Evolutionary conservation across 306 rosid genomes (phyloP).

Genomic region (Casuarina glauca): DNA sequence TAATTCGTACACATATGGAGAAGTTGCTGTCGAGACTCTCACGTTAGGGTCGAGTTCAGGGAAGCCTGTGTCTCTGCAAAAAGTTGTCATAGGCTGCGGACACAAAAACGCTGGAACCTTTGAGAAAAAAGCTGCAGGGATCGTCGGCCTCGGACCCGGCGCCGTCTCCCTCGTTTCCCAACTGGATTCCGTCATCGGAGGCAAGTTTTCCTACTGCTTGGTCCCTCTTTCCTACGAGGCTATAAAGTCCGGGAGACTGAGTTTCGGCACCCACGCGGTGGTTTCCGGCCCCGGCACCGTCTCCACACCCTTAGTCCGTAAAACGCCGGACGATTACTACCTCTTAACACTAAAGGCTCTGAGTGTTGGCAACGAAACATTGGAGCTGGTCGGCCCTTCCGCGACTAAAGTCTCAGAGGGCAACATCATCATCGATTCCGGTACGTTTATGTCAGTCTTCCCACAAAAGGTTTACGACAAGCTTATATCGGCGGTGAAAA

Average conservation of each 20-base stretch:
- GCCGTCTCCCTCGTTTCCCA: slow-evolving; percentile 37
- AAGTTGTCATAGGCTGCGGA: slow-evolving; percentile 49
- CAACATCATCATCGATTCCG: slow-evolving; percentile 47
- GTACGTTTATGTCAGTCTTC: slow-evolving; percentile 33
- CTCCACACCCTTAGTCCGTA: slow-evolving; percentile 28
- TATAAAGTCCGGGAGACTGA: neutral
- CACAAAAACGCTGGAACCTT: slow-evolving; percentile 20
- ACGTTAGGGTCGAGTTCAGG: slow-evolving; percentile 37
- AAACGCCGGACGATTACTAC: slow-evolving; percentile 13
- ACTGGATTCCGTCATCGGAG: slow-evolving; percentile 22
- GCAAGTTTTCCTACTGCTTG: slow-evolving; percentile 63
- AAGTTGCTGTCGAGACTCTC: slow-evolving; percentile 43
- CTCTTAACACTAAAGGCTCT: slow-evolving; percentile 26
- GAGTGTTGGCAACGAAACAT: slow-evolving; percentile 19
- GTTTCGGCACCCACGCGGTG: slow-evolving; percentile 31
- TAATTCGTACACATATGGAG: slow-evolving; percentile 26
- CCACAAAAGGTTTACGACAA: slow-evolving; percentile 18
- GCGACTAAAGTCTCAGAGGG: neutral
- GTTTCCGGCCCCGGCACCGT: slow-evolving; percentile 29
- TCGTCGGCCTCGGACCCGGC: slow-evolving; percentile 60
- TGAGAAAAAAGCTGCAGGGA: slow-evolving; percentile 21
- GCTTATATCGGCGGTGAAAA: slow-evolving; percentile 23
- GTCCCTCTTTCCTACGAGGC: neutral
- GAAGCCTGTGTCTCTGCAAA: slow-evolving; percentile 18
- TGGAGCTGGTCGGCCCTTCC: neutral